Evolutionary conservation across 2,329 filamentous ascomycete genomes (phyloP).

Genomic region (Scorias spongiosa): DNA sequence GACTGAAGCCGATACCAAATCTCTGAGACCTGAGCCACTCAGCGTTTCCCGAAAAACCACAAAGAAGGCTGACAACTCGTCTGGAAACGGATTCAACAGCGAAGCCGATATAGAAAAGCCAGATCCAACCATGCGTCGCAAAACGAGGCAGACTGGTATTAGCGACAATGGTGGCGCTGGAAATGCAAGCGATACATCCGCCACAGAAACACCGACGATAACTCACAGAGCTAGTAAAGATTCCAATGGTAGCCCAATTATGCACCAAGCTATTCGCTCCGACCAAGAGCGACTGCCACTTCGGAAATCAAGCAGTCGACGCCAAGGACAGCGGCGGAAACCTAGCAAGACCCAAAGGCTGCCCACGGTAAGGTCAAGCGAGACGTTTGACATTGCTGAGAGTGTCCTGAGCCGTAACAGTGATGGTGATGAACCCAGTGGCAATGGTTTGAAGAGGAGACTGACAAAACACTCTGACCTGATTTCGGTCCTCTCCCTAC

Average conservation of each 20-base stretch:
- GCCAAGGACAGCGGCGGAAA: background rate
- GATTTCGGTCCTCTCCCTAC: conserved; percentile 76
- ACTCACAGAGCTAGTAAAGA: conserved; percentile 22
- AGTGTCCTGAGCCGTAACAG: conserved; percentile 3
- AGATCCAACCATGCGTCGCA: background rate
- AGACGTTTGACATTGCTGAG: background rate
- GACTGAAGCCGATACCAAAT: conserved; percentile 18
- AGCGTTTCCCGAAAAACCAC: conserved; percentile 7
- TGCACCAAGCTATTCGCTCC: conserved; percentile 6
- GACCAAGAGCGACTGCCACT: background rate
- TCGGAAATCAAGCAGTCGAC: background rate
- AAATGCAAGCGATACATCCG: conserved; percentile 3
- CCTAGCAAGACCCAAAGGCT: background rate
- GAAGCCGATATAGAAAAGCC: background rate
- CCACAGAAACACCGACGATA: conserved; percentile 14
- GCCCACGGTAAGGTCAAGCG: background rate
- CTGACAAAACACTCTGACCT: conserved; percentile 87
- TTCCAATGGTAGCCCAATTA: conserved; percentile 26
- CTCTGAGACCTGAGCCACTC: conserved; percentile 16
- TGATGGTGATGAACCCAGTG: conserved; percentile 13
- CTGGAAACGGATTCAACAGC: background rate
- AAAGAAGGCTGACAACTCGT: conserved; percentile 2
- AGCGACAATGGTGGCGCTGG: conserved; percentile 4
- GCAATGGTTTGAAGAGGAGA: conserved; percentile 47
- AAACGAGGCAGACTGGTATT: conserved; percentile 9